Percentiles rank a stretch among this genome's conserved stretches.
Conservation (phyloP, 2,329 filamentous ascomycete species). For the Exutisphaerella laricina region DNA sequence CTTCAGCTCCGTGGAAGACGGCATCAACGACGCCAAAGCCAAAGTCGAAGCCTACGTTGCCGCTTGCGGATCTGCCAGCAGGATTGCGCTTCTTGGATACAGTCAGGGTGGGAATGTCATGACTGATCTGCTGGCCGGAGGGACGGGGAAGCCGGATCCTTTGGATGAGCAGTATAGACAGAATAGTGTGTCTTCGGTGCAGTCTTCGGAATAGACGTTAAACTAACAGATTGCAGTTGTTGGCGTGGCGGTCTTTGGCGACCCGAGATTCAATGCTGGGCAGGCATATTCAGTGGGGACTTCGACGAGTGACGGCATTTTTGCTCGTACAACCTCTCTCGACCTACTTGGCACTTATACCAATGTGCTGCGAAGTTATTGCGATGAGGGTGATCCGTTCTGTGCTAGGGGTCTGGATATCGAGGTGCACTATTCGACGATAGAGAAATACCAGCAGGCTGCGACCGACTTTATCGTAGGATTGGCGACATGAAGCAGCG, state of each 20-base stretch:
- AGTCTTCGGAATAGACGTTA: conserved; percentile 1
- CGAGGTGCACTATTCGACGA: conserved; percentile 18
- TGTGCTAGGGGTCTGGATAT: conserved; percentile 18
- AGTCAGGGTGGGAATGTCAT: conserved; percentile 29
- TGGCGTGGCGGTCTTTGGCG: conserved; percentile 36
- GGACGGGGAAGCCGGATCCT: conserved; percentile 25
- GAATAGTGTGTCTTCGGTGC: conserved; percentile 21
- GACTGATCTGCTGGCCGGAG: conserved; percentile 15
- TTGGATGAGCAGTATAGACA: conserved; percentile 26
- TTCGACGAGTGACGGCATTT: conserved; percentile 28
- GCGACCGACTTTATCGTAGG: conserved; percentile 20
- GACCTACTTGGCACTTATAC: conserved; percentile 18
- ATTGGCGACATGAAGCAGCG: conserved; percentile 10
- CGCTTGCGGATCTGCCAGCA: conserved; percentile 25
- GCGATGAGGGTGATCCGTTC: conserved; percentile 23
- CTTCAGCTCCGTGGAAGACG: conserved; percentile 26
- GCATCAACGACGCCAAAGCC: conserved; percentile 30
- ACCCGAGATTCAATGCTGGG: conserved; percentile 31
- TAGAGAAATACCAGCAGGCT: conserved; percentile 17
- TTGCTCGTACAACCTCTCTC: conserved; percentile 16
- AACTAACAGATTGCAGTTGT: conserved; percentile 20
- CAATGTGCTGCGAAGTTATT: conserved; percentile 21
- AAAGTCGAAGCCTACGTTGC: conserved; percentile 30
- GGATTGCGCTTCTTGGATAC: conserved; percentile 37
- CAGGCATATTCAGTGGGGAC: conserved; percentile 32